A percentile compares a stretch with the other conserved stretches of the same genome.
These are phyloP conservation scores for Citropsis articulata DNA, from an alignment of 345 rosid genomes.

Conservation along the genomic window DNA sequence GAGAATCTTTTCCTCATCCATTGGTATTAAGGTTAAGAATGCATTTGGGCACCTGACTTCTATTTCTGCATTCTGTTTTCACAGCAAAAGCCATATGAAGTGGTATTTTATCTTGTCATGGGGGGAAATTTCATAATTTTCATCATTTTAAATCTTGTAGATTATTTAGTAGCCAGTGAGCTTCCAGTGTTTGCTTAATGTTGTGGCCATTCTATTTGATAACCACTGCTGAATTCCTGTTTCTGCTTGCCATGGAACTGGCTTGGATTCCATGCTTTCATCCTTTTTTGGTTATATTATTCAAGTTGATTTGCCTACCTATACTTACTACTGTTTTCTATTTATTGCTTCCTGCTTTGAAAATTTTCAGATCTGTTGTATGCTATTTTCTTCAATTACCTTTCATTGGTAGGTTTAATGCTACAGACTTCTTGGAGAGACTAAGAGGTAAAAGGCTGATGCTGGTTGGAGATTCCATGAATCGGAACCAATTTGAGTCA, in stretches of 20 bases:
- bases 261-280: not conserved
- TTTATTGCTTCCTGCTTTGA: not conserved
- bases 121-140: not conserved
- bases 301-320: not conserved
- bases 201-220: not conserved
- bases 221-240: not conserved
- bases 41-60: not conserved
- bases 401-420: slow-evolving; percentile 80
- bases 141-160: not conserved
- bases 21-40: not conserved
- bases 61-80: not conserved
- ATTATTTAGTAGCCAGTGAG: not conserved
- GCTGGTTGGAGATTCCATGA: slow-evolving; percentile 97
- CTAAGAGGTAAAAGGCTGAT: slow-evolving; percentile 76
- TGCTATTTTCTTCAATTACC: slow-evolving; percentile 26
- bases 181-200: not conserved
- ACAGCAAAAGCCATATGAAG: not conserved
- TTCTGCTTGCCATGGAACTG: not conserved
- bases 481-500: slow-evolving; percentile 90
- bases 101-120: not conserved
- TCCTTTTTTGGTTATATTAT: not conserved
- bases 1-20: not conserved
- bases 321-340: not conserved
- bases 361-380: slow-evolving; percentile 5
- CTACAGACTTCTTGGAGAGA: slow-evolving; percentile 84